Evolutionary conservation across 2,329 filamentous ascomycete species (phyloP).

Genomic region (Aspergillus sp.): DNA sequence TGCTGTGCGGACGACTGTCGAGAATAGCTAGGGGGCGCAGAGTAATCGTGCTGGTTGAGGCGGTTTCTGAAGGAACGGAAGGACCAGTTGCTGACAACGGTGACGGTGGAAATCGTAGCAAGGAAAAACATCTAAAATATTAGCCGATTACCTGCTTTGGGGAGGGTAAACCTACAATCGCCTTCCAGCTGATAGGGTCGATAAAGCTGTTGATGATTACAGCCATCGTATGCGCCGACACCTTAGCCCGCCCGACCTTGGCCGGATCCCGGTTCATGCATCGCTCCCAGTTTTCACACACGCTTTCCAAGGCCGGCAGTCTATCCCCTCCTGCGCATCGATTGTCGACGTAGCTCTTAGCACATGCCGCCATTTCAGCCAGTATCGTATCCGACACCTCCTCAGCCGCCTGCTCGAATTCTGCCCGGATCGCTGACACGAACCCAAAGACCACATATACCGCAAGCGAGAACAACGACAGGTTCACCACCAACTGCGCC

Average conservation of each 20-base stretch:
- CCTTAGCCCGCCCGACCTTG: slow-evolving; percentile 73
- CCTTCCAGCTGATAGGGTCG: slow-evolving; percentile 85
- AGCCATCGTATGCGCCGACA: slow-evolving; percentile 84
- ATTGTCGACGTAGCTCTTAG: slow-evolving; percentile 73
- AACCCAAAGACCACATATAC: slow-evolving; percentile 70
- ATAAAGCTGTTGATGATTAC: slow-evolving; percentile 93
- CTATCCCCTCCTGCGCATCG: slow-evolving; percentile 67
- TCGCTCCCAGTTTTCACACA: slow-evolving; percentile 78
- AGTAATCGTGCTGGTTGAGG: slow-evolving; percentile 34
- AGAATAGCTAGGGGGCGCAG: slow-evolving; percentile 26
- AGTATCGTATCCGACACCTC: slow-evolving; percentile 69
- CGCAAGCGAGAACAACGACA: slow-evolving; percentile 50
- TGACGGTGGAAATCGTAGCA: slow-evolving; percentile 48
- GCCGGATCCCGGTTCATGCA: slow-evolving; percentile 86
- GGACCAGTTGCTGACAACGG: slow-evolving; percentile 61
- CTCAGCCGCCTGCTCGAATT: slow-evolving; percentile 72
- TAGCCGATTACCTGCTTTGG: slow-evolving; percentile 14
- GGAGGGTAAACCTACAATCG: slow-evolving; percentile 56
- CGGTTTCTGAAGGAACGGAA: slow-evolving; percentile 55
- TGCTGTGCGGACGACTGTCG: slow-evolving; percentile 28
- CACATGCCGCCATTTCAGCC: slow-evolving; percentile 72
- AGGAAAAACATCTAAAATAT: slow-evolving; percentile 41
- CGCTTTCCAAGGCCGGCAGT: slow-evolving; percentile 69
- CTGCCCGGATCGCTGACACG: slow-evolving; percentile 69
- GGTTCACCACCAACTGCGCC: slow-evolving; percentile 60